These are phyloP conservation scores for Miscanthus lutarioriparius DNA, from an alignment of 176 grass and related monocot genomes.

Conservation along the genomic window DNA sequence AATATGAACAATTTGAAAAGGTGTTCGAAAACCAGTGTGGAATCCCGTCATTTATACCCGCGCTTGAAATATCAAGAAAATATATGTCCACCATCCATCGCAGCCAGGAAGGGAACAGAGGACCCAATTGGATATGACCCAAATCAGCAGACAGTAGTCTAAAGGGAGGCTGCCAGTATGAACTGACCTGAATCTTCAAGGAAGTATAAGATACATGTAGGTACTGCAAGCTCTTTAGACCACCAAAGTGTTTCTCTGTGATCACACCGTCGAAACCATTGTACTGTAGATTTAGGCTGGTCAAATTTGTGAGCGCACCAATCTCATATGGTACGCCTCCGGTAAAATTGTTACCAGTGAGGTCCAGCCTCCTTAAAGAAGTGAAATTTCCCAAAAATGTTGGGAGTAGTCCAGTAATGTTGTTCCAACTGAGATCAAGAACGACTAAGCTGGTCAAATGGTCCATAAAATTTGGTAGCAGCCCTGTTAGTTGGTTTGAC, in stretches of 20 bases:
- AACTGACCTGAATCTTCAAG: neutral
- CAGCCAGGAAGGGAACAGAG: conserved; percentile 40
- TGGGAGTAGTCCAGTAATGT: neutral
- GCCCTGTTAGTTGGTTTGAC: neutral
- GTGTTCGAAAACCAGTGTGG: conserved; percentile 33
- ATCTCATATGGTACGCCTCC: neutral
- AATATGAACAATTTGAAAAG: neutral
- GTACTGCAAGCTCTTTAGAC: neutral
- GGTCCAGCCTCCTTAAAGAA: neutral
- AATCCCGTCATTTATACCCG: neutral
- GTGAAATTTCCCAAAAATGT: neutral
- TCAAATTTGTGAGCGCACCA: neutral
- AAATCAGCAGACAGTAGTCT: neutral
- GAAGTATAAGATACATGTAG: neutral
- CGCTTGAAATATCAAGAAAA: neutral
- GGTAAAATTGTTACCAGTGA: neutral
- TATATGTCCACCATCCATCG: neutral
- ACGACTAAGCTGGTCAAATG: neutral
- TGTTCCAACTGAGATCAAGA: neutral
- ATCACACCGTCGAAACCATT: conserved; percentile 27
- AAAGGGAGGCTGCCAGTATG: conserved; percentile 15
- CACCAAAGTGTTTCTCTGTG: conserved; percentile 12
- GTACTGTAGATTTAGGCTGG: neutral
- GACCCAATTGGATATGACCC: conserved; percentile 30
- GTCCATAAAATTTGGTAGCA: neutral